Conservation (phyloP, 257 asterid genomes). For the Ilex asprella region DNA sequence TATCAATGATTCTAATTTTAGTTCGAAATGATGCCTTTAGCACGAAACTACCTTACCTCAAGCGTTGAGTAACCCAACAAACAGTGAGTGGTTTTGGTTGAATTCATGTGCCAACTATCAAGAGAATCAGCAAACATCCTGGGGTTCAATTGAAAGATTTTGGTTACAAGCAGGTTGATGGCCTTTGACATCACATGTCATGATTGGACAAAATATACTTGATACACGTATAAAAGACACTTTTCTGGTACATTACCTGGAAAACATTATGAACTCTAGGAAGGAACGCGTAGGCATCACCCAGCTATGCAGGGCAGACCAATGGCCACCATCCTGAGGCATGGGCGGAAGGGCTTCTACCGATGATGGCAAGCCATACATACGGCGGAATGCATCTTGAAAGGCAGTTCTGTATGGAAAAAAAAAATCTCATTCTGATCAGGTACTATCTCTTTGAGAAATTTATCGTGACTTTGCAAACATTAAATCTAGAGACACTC, state of each 20-base stretch:
- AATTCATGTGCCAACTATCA: constrained; percentile 44
- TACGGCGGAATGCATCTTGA: constrained; percentile 71
- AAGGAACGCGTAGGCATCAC: constrained; percentile 97
- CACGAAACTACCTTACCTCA: constrained; percentile 46
- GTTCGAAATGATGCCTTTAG: not conserved
- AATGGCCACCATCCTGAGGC: constrained; percentile 93
- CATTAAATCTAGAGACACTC: too few species aligned
- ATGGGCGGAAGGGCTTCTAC: constrained; percentile 94
- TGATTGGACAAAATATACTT: not conserved
- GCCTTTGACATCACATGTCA: not conserved
- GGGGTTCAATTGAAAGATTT: constrained; percentile 15
- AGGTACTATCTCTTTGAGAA: too few species aligned
- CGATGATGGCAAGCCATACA: constrained; percentile 80
- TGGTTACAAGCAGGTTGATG: not conserved
- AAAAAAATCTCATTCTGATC: not conserved
- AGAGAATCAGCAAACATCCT: constrained; percentile 95
- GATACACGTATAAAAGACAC: too few species aligned
- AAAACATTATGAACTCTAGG: constrained; percentile 88
- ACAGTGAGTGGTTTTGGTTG: constrained; percentile 38
- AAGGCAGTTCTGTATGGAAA: constrained; percentile 54
- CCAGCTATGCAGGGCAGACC: constrained; percentile 94
- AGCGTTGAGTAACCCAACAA: constrained; percentile 52
- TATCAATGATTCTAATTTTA: too few species aligned
- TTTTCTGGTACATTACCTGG: constrained; percentile 44
- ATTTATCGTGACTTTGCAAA: too few species aligned